These are phyloP conservation scores for Talaromyces borbonicus DNA, from an alignment of 495 filamentous ascomycete genomes.

Conservation along the genomic window DNA sequence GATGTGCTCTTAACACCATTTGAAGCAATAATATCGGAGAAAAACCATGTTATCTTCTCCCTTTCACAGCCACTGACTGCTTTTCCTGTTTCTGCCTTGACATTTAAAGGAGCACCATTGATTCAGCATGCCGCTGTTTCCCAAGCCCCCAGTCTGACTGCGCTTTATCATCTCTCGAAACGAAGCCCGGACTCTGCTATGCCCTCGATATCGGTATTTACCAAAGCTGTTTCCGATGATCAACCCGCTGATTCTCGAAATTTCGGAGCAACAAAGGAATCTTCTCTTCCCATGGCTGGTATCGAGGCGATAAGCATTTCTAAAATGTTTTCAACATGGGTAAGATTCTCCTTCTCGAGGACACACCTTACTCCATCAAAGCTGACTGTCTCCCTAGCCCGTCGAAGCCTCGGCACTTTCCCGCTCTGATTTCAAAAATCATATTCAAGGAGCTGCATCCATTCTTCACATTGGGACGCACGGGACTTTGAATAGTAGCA, in stretches of 20 bases:
- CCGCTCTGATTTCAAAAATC: slow-evolving; percentile 14
- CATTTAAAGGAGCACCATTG: slow-evolving; percentile 16
- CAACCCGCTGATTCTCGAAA: background rate
- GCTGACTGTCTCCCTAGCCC: slow-evolving; percentile 6
- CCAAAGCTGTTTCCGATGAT: slow-evolving; percentile 13
- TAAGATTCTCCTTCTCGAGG: background rate
- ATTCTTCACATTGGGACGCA: slow-evolving; percentile 25
- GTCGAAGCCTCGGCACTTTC: slow-evolving; percentile 18
- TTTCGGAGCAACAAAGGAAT: slow-evolving; percentile 9
- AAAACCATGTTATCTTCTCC: slow-evolving; percentile 20
- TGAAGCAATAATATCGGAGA: slow-evolving; percentile 14
- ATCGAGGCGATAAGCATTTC: slow-evolving; percentile 23
- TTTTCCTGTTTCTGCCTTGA: slow-evolving; percentile 18
- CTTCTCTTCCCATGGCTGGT: slow-evolving; percentile 18
- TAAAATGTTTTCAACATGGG: slow-evolving; percentile 18
- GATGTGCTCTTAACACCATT: slow-evolving; percentile 14
- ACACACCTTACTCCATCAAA: too few species aligned
- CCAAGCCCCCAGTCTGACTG: slow-evolving; percentile 19
- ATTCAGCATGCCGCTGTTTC: slow-evolving; percentile 18
- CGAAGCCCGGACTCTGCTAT: slow-evolving; percentile 11
- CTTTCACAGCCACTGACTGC: slow-evolving; percentile 19
- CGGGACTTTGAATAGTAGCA: slow-evolving; percentile 15
- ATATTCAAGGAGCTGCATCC: slow-evolving; percentile 15
- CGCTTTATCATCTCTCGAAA: slow-evolving; percentile 18
- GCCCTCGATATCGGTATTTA: slow-evolving; percentile 20